Base-by-base conservation (phyloP, 176 grass and related monocot species). In the Zea mays region DNA sequence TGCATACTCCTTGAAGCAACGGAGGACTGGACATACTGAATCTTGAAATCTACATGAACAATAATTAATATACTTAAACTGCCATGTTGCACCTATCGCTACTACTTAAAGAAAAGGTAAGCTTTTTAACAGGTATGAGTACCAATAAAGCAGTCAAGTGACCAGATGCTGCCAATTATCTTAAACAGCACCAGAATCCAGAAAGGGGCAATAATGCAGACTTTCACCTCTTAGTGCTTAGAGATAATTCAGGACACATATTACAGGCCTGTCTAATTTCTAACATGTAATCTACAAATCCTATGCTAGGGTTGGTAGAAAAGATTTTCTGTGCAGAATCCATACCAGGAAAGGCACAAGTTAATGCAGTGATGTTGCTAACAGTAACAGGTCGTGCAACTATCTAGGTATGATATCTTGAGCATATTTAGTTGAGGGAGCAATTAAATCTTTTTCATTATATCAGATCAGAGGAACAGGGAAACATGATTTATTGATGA, bases 191-290 rank as follows among this genome's bases (percentile, higher is more conserved):
- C 3, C 33, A 57, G 4, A 12, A 40, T 65, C 3, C 33, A 57
- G 4, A 12, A 40, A 71, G 35, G 3, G 63, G 35, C 58, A 75
- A 33, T 46, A 69, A 38, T 62, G n/a, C 68, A 55, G 48, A 15
- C 46, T 76, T 84, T 45, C 82, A 70, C 36, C 34, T 60, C n/a
- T 81, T 76, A 63, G 65, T 59, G 57, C 64, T 57, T 65, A 12
- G 81, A 59, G 64, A 65, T 83, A 68, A 68, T 67, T 11, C 50
- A 37, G 20, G n/a, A 39, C 60, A 41, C 10, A 17, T 75, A 27
- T 11, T 39, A 38, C 4, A 27, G 19, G 37, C 38, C 57, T 75
- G 11, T 67, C 38, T 57, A 49, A 82, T 66, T 42, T 51, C 35
- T 82, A 45, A 72, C 55, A 71, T 69, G 17, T 40, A 78, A 52